A percentile compares a stretch with the other conserved stretches of the same genome.
phyloP scores from a whole-genome alignment of 192 early-diverging fungal species.

The Umbelopsis vinacea region DNA sequence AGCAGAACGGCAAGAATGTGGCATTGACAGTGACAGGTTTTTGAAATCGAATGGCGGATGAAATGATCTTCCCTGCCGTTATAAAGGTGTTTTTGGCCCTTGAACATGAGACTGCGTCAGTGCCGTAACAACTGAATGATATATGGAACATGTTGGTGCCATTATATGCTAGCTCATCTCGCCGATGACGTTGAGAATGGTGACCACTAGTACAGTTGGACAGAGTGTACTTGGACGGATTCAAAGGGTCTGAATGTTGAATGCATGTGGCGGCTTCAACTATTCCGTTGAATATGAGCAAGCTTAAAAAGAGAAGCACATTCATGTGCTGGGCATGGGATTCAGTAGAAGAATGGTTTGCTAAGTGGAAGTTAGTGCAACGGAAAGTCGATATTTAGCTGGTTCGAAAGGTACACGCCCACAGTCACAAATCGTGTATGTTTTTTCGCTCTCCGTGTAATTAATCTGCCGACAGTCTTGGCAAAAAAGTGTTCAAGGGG shows the following conservation, averaged over 20 bases:
- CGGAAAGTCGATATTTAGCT: background rate
- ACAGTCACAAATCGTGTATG: no score
- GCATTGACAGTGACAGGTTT: constrained; percentile 41
- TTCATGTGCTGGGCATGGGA: constrained; percentile 15
- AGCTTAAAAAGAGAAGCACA: background rate
- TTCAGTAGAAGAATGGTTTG: background rate
- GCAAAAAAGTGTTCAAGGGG: constrained; percentile 9
- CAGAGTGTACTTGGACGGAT: background rate
- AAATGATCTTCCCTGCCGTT: constrained; percentile 35
- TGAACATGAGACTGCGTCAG: constrained; percentile 4
- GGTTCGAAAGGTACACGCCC: background rate
- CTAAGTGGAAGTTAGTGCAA: background rate
- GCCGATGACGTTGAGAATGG: background rate
- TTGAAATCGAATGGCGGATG: constrained; percentile 30
- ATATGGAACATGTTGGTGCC: constrained; percentile 1
- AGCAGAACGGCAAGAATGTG: constrained; percentile 42
- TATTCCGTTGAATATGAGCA: background rate
- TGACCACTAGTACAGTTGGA: constrained; percentile 8
- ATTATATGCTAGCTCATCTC: constrained; percentile 10
- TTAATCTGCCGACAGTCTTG: constrained; percentile 15
- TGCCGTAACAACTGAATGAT: background rate
- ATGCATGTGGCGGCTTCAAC: constrained; percentile 17
- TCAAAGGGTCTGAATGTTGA: constrained; percentile 10
- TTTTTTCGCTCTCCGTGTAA: background rate
- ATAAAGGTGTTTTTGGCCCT: constrained; percentile 25